Conservation (phyloP, 2,329 filamentous ascomycete genomes). For the Pseudogymnoascus sp. region DNA sequence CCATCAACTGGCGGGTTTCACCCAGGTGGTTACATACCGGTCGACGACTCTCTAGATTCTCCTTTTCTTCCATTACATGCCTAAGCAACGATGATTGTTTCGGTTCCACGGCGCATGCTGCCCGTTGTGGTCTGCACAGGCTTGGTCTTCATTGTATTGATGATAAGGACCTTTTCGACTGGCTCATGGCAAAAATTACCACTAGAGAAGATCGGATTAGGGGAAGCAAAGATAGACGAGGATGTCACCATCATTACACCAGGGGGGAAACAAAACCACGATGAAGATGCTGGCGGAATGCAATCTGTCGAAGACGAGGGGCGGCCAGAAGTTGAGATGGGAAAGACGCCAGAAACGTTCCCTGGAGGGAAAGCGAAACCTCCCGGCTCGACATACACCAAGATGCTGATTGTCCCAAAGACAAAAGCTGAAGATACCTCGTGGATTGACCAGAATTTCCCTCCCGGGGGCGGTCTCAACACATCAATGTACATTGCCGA, state of each 20-base stretch:
- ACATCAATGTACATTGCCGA: conserved; percentile 21
- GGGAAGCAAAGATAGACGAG: conserved; percentile 3
- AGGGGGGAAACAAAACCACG: not conserved
- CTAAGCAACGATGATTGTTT: not conserved
- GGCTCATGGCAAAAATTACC: conserved; percentile 10
- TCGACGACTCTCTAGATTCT: not conserved
- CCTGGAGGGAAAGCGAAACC: conserved; percentile 13
- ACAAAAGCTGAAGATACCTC: conserved; percentile 15
- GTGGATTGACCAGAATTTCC: conserved; percentile 22
- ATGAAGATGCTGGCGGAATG: not conserved
- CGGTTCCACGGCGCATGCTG: conserved; percentile 4
- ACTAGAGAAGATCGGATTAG: conserved; percentile 13
- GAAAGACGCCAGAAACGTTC: conserved; percentile 10
- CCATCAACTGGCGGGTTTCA: not conserved
- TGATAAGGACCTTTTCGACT: not conserved
- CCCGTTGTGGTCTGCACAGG: conserved; percentile 2
- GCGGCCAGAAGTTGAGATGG: not conserved
- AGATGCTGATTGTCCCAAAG: conserved; percentile 18
- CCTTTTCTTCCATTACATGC: not conserved
- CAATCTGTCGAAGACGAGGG: not conserved
- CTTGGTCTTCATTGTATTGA: not conserved
- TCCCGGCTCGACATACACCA: conserved; percentile 16
- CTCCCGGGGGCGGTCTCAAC: conserved; percentile 11
- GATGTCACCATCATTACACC: not conserved
- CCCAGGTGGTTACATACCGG: not conserved